These are phyloP conservation scores for Wickerhamia fluorescens DNA, from an alignment of 805 yeast genomes.

Conservation along the genomic window DNA sequence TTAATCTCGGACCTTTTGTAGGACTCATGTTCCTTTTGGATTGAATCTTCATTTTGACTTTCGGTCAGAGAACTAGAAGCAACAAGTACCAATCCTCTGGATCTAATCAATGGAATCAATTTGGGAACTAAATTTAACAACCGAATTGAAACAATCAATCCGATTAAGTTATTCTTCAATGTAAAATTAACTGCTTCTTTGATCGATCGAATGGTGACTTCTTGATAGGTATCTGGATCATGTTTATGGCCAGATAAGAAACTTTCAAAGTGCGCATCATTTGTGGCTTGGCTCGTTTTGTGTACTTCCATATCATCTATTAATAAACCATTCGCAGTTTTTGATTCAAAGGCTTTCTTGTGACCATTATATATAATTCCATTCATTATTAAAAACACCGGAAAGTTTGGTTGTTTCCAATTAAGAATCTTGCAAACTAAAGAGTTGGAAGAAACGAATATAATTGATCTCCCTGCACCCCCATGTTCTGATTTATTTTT, in stretches of 20 bases:
- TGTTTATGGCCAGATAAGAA: too few relatives aligned
- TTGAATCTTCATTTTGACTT: conserved; percentile 17
- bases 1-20: conserved; percentile 46
- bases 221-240: too few relatives aligned
- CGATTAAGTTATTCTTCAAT: conserved; percentile 73
- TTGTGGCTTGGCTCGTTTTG: conserved; percentile 2
- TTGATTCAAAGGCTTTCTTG: conserved; percentile 26
- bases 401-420: conserved; percentile 98
- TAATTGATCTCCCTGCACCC: conserved; percentile 50
- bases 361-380: conserved; percentile 41
- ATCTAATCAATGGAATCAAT: conserved; percentile 64
- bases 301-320: conserved; percentile 14
- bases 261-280: too few relatives aligned
- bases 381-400: conserved; percentile 80
- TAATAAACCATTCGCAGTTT: conserved; percentile 35
- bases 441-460: conserved; percentile 82
- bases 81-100: conserved; percentile 78
- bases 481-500: conserved; percentile 10
- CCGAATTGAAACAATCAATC: conserved; percentile 70
- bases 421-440: conserved; percentile 87
- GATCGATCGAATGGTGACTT: conserved; percentile 52
- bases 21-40: conserved; percentile 26
- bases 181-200: conserved; percentile 82
- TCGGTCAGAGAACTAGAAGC: conserved; percentile 43
- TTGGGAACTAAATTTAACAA: conserved; percentile 69